Evolutionary conservation across 768 basidiomycete genomes (phyloP), one percentile per base, ranked within the genome.

Genomic region (Daedalea quercina): DNA sequence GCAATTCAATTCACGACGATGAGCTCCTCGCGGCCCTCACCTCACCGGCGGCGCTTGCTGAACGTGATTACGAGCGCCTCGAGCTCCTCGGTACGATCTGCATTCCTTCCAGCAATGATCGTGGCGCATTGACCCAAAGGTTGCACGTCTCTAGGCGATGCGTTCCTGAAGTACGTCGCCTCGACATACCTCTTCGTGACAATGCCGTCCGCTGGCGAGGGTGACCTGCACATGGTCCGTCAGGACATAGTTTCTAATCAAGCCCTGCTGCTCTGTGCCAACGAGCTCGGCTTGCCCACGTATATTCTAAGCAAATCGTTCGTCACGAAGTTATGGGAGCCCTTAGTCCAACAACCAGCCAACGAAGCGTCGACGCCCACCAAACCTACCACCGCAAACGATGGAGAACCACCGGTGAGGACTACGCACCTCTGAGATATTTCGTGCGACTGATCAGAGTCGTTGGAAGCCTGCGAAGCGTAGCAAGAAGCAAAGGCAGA

Each of bases 21-120:
- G 71, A 80, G 22, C 70, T 94, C 37, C 76, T 82, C 45, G 71
- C 75, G 35, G 88, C 92, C 9, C 71, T 90, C 37, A 83, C 82
- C 55, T 72, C 89, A 0, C 85, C 87, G 8, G 82, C 87, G 9
- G 82, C 82, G 31, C 78, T 79, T 26, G 74, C 79, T 44, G 88
- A 87, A 57, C 75, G 76, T 54, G 78, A 94, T 69, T 94, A 94
- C 66, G 89, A 94, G 68, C 81, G 91, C 33, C 69, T 92, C 44
- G 92, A 93, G 65, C 73, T 92, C 47, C 76, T 93, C 15, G 91
- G 90, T 90, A 60, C 54, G 72, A 48, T 51, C 28, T 15, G 8
- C 13, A 40, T 6, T 15, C 37, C 6, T 40, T 40, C 37, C 4
- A 7, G 37, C 19, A 19, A 34, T 26, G 31, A 19, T 28, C 35